These are phyloP conservation scores for Trametes villosa DNA, from an alignment of 768 basidiomycete genomes.

Conservation along the genomic window DNA sequence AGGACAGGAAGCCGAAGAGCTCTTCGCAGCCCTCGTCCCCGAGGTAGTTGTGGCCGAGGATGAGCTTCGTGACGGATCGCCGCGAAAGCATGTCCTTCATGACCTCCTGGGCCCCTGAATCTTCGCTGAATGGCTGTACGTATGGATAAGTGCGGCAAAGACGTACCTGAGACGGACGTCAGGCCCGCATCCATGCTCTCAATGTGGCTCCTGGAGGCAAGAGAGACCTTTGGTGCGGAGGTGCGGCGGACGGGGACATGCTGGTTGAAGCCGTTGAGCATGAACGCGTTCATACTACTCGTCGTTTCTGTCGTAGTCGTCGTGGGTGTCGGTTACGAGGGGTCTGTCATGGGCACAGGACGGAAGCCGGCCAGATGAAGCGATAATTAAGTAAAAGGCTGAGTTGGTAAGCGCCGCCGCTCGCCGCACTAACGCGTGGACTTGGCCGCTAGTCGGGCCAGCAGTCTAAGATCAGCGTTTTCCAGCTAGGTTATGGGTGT, in stretches of 20 bases:
- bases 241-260: conserved; percentile 7
- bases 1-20: conserved; percentile 58
- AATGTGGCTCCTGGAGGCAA: conserved; percentile 26
- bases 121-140: not conserved
- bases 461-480: too few relatives aligned
- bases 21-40: conserved; percentile 59
- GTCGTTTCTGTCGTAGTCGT: not conserved
- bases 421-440: too few relatives aligned
- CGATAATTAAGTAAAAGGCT: not conserved
- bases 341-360: not conserved
- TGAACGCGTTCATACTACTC: conserved; percentile 10
- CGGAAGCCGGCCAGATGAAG: too few relatives aligned
- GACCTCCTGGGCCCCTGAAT: conserved; percentile 54
- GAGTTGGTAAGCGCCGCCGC: not conserved
- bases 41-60: conserved; percentile 59
- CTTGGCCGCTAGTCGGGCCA: too few relatives aligned
- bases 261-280: not conserved
- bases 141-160: not conserved
- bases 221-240: conserved; percentile 21
- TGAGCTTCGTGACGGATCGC: conserved; percentile 53
- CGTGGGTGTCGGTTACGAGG: not conserved
- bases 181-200: conserved; percentile 29
- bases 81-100: conserved; percentile 51
- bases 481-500: too few relatives aligned
- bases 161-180: conserved; percentile 24